Evolutionary conservation across 208 protist genomes (phyloP).

Genomic region (Trypanosoma lewisi): DNA sequence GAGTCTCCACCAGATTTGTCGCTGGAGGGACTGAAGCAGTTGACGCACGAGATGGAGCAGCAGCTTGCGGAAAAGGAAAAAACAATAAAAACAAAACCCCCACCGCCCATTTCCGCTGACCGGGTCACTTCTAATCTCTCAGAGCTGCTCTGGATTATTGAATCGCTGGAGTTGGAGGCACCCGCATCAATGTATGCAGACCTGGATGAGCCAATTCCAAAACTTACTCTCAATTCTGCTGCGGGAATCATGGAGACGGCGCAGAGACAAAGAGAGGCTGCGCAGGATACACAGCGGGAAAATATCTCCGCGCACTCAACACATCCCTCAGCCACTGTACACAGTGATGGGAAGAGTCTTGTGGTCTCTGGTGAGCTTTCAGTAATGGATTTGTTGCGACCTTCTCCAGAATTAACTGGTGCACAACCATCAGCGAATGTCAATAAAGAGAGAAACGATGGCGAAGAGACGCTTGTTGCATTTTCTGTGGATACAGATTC

Average conservation of each 20-base stretch:
- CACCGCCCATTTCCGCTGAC: background rate
- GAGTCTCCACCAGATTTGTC: conserved; percentile 20
- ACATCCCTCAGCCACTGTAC: background rate
- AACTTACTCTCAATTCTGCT: background rate
- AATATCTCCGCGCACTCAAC: background rate
- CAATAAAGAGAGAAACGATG: conserved; percentile 2
- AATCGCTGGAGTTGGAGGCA: conserved; percentile 16
- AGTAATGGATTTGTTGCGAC: background rate
- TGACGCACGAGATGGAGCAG: conserved; percentile 8
- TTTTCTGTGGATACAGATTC: conserved; percentile 27
- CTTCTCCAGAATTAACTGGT: background rate
- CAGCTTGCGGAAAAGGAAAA: conserved; percentile 7
- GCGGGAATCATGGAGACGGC: background rate
- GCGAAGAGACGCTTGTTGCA: conserved; percentile 5
- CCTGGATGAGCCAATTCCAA: background rate
- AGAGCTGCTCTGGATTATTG: conserved; percentile 29
- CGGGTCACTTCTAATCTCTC: conserved; percentile 16
- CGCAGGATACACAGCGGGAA: background rate
- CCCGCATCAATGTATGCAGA: background rate
- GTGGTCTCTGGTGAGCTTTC: background rate
- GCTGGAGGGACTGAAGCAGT: conserved; percentile 12
- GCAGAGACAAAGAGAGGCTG: background rate
- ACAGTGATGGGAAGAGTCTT: background rate
- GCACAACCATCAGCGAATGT: background rate
- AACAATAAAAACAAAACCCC: background rate